Conservation (phyloP, 805 yeast genomes). For the Ogataea chonburiensis region DNA sequence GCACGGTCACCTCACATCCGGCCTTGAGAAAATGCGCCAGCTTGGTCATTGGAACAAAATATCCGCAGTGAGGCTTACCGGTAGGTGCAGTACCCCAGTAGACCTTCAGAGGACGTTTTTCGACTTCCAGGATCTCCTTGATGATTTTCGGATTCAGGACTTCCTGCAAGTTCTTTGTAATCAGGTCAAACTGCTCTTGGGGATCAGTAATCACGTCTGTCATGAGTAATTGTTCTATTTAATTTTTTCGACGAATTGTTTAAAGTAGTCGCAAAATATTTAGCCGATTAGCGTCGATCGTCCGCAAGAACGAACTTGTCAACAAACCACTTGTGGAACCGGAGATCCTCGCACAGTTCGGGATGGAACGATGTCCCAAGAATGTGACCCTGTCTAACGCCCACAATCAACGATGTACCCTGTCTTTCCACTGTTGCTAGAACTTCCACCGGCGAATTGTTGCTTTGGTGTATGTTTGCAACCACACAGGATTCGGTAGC, state of each 20-base stretch:
- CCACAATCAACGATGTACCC: slow-evolving; percentile 51
- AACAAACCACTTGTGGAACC: slow-evolving; percentile 72
- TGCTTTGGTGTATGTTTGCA: slow-evolving; percentile 15
- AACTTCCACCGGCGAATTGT: slow-evolving; percentile 39
- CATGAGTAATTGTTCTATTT: slow-evolving; percentile 15
- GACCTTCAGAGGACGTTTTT: slow-evolving; percentile 77
- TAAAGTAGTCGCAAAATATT: neutral
- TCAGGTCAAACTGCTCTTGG: slow-evolving; percentile 64
- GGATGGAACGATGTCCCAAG: slow-evolving; percentile 83
- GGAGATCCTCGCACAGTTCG: slow-evolving; percentile 52
- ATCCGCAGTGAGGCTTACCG: slow-evolving; percentile 98
- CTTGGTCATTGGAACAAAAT: slow-evolving; percentile 97
- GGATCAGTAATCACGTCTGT: slow-evolving; percentile 41
- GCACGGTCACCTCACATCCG: slow-evolving; percentile 90
- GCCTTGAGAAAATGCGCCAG: slow-evolving; percentile 93
- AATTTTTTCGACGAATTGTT: slow-evolving; percentile 3
- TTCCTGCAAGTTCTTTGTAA: slow-evolving; percentile 88
- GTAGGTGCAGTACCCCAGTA: slow-evolving; percentile 99
- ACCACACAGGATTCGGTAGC: slow-evolving; percentile 6
- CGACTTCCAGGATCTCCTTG: slow-evolving; percentile 75
- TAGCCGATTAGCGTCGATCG: slow-evolving; percentile 16
- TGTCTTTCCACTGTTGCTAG: slow-evolving; percentile 39
- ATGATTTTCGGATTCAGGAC: slow-evolving; percentile 85
- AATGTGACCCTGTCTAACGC: slow-evolving; percentile 65
- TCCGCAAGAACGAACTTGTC: slow-evolving; percentile 48